Evolutionary conservation across 805 yeast species (phyloP).

Genomic region (Naumovozyma baii): DNA sequence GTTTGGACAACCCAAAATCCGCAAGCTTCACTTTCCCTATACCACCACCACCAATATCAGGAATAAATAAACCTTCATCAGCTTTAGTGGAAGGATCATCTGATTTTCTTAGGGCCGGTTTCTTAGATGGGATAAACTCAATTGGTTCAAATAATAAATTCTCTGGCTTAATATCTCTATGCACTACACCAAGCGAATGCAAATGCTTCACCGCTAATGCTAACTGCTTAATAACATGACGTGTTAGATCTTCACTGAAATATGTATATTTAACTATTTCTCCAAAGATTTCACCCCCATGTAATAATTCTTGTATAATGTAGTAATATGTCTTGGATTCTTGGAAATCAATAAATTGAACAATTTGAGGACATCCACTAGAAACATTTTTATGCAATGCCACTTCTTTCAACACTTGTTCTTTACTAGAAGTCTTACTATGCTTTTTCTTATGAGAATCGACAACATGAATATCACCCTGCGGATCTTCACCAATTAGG

Average conservation of each 20-base stretch:
- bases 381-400: constrained; percentile 56
- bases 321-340: constrained; percentile 55
- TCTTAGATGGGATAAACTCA: constrained; percentile 36
- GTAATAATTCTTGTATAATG: constrained; percentile 61
- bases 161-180: constrained; percentile 77
- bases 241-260: constrained; percentile 52
- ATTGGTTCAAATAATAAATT: constrained; percentile 59
- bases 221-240: constrained; percentile 56
- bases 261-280: constrained; percentile 60
- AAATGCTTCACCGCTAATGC: constrained; percentile 56
- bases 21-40: constrained; percentile 86
- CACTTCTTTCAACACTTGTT: constrained; percentile 72
- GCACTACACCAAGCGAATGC: constrained; percentile 72
- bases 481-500: constrained; percentile 41
- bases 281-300: constrained; percentile 69
- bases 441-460: not conserved
- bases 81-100: constrained; percentile 60
- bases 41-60: constrained; percentile 85
- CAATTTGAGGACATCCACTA: constrained; percentile 43
- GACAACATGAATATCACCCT: not conserved
- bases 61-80: constrained; percentile 80
- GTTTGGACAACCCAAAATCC: constrained; percentile 90
- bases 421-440: constrained; percentile 26
- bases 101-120: constrained; percentile 40
- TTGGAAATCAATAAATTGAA: constrained; percentile 53